These are phyloP conservation scores for Adiantum capillusveneris DNA, from an alignment of 75 land plant genomes.

Conservation along the genomic window DNA sequence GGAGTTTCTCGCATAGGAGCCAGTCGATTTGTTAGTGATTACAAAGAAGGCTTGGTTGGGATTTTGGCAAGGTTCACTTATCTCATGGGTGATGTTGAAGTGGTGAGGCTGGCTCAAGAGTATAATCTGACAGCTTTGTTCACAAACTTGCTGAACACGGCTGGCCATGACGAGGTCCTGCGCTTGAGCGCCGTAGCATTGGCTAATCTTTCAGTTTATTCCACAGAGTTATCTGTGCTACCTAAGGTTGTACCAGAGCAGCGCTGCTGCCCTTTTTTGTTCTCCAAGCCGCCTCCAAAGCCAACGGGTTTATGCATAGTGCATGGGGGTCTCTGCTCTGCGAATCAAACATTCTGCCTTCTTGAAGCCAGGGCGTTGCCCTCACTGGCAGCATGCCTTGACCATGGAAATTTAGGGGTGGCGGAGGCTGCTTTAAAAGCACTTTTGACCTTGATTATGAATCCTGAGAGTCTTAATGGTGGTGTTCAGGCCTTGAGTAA, in stretches of 20 bases:
- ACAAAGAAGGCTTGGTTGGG: slow-evolving; percentile 64
- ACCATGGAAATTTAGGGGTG: slow-evolving; percentile 61
- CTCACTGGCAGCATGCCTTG: slow-evolving; percentile 74
- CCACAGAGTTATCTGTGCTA: slow-evolving; percentile 45
- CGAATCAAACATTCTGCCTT: slow-evolving; percentile 72
- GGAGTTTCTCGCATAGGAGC: slow-evolving; percentile 48
- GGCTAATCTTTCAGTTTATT: slow-evolving; percentile 68
- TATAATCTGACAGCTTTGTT: slow-evolving; percentile 62
- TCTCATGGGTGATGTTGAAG: slow-evolving; percentile 43
- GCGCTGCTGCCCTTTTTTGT: not conserved
- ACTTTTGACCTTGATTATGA: slow-evolving; percentile 58
- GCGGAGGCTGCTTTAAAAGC: slow-evolving; percentile 88
- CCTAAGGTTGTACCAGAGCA: slow-evolving; percentile 28
- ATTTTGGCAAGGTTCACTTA: slow-evolving; percentile 71
- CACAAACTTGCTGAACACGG: slow-evolving; percentile 53
- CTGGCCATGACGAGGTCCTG: slow-evolving; percentile 77
- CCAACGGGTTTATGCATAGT: slow-evolving; percentile 55
- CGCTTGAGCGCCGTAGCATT: slow-evolving; percentile 64
- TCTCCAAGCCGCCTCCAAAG: slow-evolving; percentile 17
- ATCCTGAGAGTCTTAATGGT: slow-evolving; percentile 56
- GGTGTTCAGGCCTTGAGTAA: slow-evolving; percentile 50
- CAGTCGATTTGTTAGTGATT: slow-evolving; percentile 52
- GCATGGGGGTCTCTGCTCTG: slow-evolving; percentile 73
- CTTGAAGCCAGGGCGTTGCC: slow-evolving; percentile 65
- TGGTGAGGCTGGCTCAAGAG: slow-evolving; percentile 40